A percentile compares a stretch with the other conserved stretches of the same genome.
These are phyloP conservation scores for Ustilago loliicola DNA, from an alignment of 1,284 basidiomycete species.

Conservation along the genomic window DNA sequence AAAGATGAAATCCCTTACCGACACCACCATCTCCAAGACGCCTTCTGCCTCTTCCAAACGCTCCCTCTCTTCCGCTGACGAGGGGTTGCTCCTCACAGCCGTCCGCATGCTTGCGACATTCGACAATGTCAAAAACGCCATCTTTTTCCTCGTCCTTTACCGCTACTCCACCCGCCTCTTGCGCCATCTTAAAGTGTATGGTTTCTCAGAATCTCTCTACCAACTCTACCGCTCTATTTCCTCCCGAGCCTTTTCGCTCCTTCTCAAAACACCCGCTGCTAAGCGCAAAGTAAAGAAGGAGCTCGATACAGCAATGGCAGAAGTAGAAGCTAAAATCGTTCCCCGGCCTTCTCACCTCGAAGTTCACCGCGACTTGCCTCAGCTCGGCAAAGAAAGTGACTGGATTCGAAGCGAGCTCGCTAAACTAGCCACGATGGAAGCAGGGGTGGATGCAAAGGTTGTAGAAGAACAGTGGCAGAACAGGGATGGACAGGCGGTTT, in stretches of 20 bases:
- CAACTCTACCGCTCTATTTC: slow-evolving; percentile 59
- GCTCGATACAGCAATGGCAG: slow-evolving; percentile 58
- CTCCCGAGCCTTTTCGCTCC: slow-evolving; percentile 42
- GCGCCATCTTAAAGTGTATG: slow-evolving; percentile 61
- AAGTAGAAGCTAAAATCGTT: slow-evolving; percentile 65
- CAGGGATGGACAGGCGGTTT: slow-evolving; percentile 60
- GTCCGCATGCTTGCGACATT: slow-evolving; percentile 40
- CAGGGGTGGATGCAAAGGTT: slow-evolving; percentile 38
- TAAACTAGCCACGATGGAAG: slow-evolving; percentile 61
- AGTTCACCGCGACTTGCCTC: slow-evolving; percentile 52
- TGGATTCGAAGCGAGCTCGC: slow-evolving; percentile 62
- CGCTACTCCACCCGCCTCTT: slow-evolving; percentile 47
- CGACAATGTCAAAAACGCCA: slow-evolving; percentile 58
- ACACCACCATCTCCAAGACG: slow-evolving; percentile 6
- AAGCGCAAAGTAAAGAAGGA: slow-evolving; percentile 62
- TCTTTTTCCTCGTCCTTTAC: slow-evolving; percentile 59
- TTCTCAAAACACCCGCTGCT: slow-evolving; percentile 63
- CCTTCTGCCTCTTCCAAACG: slow-evolving; percentile 3
- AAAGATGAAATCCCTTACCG: slow-evolving; percentile 31
- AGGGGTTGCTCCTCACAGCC: slow-evolving; percentile 23
- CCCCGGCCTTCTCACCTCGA: slow-evolving; percentile 51
- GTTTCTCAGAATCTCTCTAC: slow-evolving; percentile 54
- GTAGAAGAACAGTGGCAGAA: slow-evolving; percentile 43
- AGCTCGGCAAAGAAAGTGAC: slow-evolving; percentile 56
- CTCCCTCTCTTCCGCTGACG: slow-evolving; percentile 13